Base-by-base conservation (phyloP, 768 basidiomycete species). In the Lyophyllum decastes region DNA sequence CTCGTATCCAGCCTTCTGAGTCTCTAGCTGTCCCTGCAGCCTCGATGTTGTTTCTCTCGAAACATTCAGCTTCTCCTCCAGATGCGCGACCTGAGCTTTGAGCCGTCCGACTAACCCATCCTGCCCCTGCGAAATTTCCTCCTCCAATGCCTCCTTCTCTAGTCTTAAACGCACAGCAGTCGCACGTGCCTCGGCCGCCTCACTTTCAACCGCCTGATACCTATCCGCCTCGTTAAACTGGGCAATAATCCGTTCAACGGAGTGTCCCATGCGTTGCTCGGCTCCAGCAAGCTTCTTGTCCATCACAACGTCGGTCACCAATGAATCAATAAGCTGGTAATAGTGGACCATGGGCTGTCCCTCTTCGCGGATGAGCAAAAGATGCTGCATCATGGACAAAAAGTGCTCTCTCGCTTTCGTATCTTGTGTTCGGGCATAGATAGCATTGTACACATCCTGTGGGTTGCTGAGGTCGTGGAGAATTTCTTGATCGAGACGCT, bases 181-280 rank as follows among this genome's bases (percentile, higher is more conserved):
- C 19, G 84, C 78, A 41, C 89, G 85, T 19, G 88, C 83, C 62
- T 85, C 83, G 1, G 82, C 79, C 17, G 89, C 85, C 57, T 96
- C 92, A n/a, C 86, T 82, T 68, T 92, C 87, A 9, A 89, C 83
- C n/a, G 75, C 72, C 67, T 92, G 90, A 58, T 88, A 81, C 34
- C 89, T 85, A 61, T 98, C 94, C 21, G 91, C 86, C 64, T 96
- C 94, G 60, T 92, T 95, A 70, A 98, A 90, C 68, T 90, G 89
- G 1, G 91, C 86, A 49, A 97, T 89, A 55, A 98, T 82, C 45
- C 89, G 83, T 62, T 93, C 88, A 11, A 98, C 95, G 8, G 94
- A 94, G 64, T 90, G 86, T 0, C 95, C 95, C 64, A 96, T 81
- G 34, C 94, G 83, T 52, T 87, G 84, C 62, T 95, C 91, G 12